These are phyloP conservation scores for Drechslerella coelobrocha DNA, from an alignment of 2,329 filamentous ascomycete species.

Conservation along the genomic window DNA sequence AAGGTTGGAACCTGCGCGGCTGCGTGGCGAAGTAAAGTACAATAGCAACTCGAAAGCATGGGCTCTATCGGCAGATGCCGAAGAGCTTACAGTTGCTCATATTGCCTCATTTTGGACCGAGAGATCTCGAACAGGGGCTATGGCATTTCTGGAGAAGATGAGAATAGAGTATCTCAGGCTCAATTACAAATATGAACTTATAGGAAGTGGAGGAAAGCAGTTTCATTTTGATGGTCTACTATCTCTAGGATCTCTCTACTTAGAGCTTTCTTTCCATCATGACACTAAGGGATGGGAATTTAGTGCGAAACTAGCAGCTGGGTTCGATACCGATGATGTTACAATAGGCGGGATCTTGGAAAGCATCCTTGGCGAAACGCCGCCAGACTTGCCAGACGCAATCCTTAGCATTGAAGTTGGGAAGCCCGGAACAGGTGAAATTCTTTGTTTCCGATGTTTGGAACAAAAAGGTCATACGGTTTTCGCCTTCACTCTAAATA, in stretches of 20 bases:
- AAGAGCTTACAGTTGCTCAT: conserved; percentile 4
- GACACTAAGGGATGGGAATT: conserved; percentile 37
- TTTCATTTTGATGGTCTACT: conserved; percentile 53
- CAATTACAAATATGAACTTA: background rate
- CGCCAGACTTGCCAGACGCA: conserved; percentile 14
- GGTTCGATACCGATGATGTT: background rate
- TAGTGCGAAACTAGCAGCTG: conserved; percentile 18
- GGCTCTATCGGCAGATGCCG: background rate
- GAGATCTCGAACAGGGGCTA: background rate
- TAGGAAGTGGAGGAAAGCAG: conserved; percentile 3
- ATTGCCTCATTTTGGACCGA: conserved; percentile 9
- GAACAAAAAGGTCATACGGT: background rate
- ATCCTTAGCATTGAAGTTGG: background rate
- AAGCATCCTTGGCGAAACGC: conserved; percentile 18
- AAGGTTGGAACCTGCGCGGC: background rate
- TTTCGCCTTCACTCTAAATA: background rate
- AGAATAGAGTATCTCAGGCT: background rate
- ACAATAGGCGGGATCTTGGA: conserved; percentile 38
- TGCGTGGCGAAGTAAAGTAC: background rate
- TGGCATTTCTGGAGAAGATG: conserved; percentile 8
- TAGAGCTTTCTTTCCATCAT: conserved; percentile 51
- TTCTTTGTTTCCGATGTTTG: conserved; percentile 1
- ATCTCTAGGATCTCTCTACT: conserved; percentile 45
- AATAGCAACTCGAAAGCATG: background rate
- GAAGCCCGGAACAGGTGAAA: background rate